Percentiles rank a stretch among this genome's conserved stretches.
Evolutionary conservation across 352 stramenopile genomes (phyloP).

Genomic region (Globisporangium megalacanthum): DNA sequence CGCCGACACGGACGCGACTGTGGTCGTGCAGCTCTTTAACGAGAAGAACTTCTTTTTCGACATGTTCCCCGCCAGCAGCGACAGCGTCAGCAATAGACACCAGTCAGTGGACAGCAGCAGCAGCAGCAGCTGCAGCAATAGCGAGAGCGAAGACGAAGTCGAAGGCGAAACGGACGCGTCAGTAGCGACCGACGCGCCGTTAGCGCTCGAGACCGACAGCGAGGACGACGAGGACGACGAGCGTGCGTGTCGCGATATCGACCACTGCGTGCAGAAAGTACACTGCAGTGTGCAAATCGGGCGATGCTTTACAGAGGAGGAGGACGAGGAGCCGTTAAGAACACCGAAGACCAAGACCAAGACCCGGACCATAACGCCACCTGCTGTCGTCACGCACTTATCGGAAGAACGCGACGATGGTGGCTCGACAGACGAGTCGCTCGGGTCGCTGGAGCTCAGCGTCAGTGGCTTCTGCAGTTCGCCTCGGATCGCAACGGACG

Average conservation of each 20-base stretch:
- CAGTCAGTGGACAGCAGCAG: neutral
- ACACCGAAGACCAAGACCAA: neutral
- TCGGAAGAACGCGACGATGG: neutral
- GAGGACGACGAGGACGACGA: conserved; percentile 16
- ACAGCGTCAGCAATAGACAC: neutral
- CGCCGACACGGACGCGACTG: conserved; percentile 6
- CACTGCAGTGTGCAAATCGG: neutral
- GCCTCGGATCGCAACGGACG: conserved; percentile 34
- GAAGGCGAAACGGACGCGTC: conserved; percentile 1
- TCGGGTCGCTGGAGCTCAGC: conserved; percentile 54
- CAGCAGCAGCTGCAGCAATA: conserved; percentile 9
- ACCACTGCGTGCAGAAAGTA: neutral
- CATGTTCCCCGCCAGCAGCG: conserved; percentile 52
- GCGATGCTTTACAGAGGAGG: neutral
- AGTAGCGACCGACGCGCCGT: neutral
- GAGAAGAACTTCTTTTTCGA: conserved; percentile 84
- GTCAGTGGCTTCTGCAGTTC: conserved; percentile 28
- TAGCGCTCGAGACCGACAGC: conserved; percentile 20
- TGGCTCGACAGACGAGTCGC: conserved; percentile 29
- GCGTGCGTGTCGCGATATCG: neutral
- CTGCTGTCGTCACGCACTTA: neutral
- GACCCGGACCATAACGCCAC: neutral
- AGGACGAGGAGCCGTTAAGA: neutral
- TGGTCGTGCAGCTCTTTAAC: conserved; percentile 51
- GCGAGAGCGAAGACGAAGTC: neutral